phyloP scores from a whole-genome alignment of 129 eudicot species.

The Saposhnikovia divaricata region DNA sequence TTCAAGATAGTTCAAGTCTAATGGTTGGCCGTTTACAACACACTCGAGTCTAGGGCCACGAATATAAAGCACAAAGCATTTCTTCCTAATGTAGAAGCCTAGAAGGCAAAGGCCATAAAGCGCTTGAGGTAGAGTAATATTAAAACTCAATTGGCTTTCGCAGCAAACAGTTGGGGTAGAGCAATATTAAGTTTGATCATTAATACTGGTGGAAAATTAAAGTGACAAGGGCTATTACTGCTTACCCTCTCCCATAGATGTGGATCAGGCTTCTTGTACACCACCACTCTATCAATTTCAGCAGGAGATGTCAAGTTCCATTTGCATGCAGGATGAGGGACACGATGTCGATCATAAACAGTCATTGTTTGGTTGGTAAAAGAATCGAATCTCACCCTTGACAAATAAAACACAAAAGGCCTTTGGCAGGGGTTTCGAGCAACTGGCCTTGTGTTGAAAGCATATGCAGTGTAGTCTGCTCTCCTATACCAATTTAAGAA shows the following conservation, averaged over 20 bases:
- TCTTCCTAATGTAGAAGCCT: not conserved
- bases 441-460: conserved; percentile 91
- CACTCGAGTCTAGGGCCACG: not conserved
- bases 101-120: not conserved
- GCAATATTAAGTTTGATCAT: not conserved
- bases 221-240: not conserved
- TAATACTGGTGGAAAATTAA: not conserved
- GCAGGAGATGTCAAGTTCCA: conserved; percentile 77
- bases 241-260: conserved; percentile 88
- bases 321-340: conserved; percentile 67
- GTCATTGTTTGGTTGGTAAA: conserved; percentile 42
- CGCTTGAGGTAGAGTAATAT: not conserved
- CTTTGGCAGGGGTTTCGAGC: conserved; percentile 82
- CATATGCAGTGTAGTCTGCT: conserved; percentile 93
- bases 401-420: conserved; percentile 78
- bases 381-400: conserved; percentile 44
- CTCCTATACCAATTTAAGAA: conserved; percentile 95
- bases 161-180: not conserved
- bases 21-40: not conserved
- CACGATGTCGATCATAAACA: conserved; percentile 52
- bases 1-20: not conserved
- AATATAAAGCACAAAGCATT: not conserved
- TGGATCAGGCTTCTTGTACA: conserved; percentile 71
- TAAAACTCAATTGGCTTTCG: not conserved
- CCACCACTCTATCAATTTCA: conserved; percentile 50